These are phyloP conservation scores for Termitomyces sp. DNA, from an alignment of 768 basidiomycete species.

Conservation along the genomic window DNA sequence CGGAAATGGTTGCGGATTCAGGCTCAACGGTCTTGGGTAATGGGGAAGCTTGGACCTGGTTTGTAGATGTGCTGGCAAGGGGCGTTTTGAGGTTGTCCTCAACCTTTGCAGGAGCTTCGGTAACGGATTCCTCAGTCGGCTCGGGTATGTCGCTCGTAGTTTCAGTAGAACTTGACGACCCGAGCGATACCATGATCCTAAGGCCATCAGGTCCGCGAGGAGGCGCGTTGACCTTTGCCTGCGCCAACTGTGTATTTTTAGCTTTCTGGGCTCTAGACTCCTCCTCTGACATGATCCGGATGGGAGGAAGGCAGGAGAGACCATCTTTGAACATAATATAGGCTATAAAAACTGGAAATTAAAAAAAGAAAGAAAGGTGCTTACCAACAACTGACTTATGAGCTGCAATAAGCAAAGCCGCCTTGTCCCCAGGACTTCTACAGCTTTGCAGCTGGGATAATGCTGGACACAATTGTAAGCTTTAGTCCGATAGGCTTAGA, in stretches of 20 bases:
- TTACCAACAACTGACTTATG: slow-evolving; percentile 85
- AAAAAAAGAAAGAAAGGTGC: slow-evolving; percentile 16
- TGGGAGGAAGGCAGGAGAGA: slow-evolving; percentile 64
- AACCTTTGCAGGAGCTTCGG: not conserved
- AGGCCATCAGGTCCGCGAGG: slow-evolving; percentile 18
- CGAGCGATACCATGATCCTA: slow-evolving; percentile 13
- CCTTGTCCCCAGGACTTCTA: slow-evolving; percentile 70
- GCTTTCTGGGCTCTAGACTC: slow-evolving; percentile 23
- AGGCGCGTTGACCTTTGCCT: slow-evolving; percentile 10
- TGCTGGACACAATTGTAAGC: slow-evolving; percentile 12
- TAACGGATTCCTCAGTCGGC: not conserved
- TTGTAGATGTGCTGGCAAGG: not conserved
- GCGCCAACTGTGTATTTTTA: slow-evolving; percentile 10
- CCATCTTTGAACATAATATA: slow-evolving; percentile 47
- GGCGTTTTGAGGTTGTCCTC: slow-evolving; percentile 7
- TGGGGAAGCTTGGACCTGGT: slow-evolving; percentile 1
- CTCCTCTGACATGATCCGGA: slow-evolving; percentile 65
- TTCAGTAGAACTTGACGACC: not conserved
- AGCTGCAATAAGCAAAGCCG: slow-evolving; percentile 70
- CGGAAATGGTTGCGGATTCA: not conserved
- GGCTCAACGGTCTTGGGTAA: slow-evolving; percentile 11
- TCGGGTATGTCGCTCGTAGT: not conserved
- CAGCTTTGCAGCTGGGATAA: slow-evolving; percentile 34
- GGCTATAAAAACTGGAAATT: not conserved
- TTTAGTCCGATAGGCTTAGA: not conserved